A percentile compares a stretch with the other conserved stretches of the same genome.
These are phyloP conservation scores for Stachybotrys chartarum DNA, from an alignment of 2,329 filamentous ascomycete genomes.

Conservation along the genomic window DNA sequence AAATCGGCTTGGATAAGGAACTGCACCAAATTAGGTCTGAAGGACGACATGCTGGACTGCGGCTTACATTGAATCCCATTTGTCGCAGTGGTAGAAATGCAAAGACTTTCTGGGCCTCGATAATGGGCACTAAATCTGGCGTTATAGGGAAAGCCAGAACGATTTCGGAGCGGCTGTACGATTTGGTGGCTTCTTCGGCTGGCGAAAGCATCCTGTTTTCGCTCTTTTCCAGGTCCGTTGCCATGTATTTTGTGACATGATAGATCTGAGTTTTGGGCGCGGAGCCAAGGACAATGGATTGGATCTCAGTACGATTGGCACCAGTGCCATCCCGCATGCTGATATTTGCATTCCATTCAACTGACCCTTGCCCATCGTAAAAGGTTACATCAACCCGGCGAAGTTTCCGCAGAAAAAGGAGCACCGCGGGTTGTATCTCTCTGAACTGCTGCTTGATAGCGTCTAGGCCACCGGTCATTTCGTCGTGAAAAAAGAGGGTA, in stretches of 20 bases:
- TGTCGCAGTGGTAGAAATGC: constrained; percentile 37
- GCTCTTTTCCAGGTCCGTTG: constrained; percentile 19
- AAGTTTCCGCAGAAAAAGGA: constrained; percentile 36
- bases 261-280: constrained; percentile 12
- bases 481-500: constrained; percentile 26
- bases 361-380: constrained; percentile 11
- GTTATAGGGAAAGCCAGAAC: constrained; percentile 39
- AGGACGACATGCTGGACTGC: background rate
- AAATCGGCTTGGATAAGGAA: constrained; percentile 46
- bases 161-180: constrained; percentile 24
- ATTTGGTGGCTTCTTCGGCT: constrained; percentile 11
- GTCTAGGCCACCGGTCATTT: constrained; percentile 10
- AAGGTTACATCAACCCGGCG: constrained; percentile 21
- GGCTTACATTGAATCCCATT: constrained; percentile 32
- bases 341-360: constrained; percentile 8
- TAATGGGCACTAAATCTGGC: constrained; percentile 19
- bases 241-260: constrained; percentile 20
- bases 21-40: constrained; percentile 7
- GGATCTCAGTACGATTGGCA: background rate
- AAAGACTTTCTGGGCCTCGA: constrained; percentile 33
- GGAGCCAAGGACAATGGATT: background rate
- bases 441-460: constrained; percentile 25
- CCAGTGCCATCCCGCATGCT: background rate
- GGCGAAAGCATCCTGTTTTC: constrained; percentile 25
- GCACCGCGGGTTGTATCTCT: constrained; percentile 27